Evolutionary conservation across 129 eudicot genomes (phyloP), one percentile per base, ranked within the genome.

Genomic region (Pulicaria dysenterica): DNA sequence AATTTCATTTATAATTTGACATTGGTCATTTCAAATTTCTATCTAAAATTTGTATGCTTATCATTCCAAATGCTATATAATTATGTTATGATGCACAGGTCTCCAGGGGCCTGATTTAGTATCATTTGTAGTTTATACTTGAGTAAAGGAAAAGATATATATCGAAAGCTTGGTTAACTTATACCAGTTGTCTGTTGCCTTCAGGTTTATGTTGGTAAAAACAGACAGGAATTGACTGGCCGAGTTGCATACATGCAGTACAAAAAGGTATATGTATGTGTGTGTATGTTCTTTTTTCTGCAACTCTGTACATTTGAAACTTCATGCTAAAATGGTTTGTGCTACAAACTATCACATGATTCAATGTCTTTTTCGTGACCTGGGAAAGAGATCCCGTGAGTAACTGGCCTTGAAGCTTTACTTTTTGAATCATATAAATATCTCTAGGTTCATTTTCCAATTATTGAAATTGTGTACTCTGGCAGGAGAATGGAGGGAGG

Each of bases 161-260:
- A 9, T 48, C 40, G 15, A 19, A 49, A 61, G 69, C 14, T 37
- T 72, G 19, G 78, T 13, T 50, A 17, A 51, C 12, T 24, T 42
- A 44, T 9, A 65, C 12, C 7, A 11, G 9, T 68, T 64, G 42
- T 9, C 43, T 55, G 72, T 55, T 16, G 55, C 75, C 50, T 82
- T 77, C 83, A 93, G 98, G 96, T 93, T 66, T 93, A 87, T 72
- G 84, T 89, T 39, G 73, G 75, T 63, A 83, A 80, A 82, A 80
- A 40, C 51, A 95, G 98, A n/a, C 76, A 84, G 73, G 98, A 93
- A 84, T 68, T 89, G 84, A 85, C 82, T 10, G 96, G 98, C 43
- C 87, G 67, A 89, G 72, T 58, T 70, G 96, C 96, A 57, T 93
- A 93, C 79, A 83, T 73, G 15, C 85, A 70, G 55, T 93, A 85